phyloP scores from a whole-genome alignment of 768 basidiomycete genomes.

The Leucosporidium yakuticum region DNA sequence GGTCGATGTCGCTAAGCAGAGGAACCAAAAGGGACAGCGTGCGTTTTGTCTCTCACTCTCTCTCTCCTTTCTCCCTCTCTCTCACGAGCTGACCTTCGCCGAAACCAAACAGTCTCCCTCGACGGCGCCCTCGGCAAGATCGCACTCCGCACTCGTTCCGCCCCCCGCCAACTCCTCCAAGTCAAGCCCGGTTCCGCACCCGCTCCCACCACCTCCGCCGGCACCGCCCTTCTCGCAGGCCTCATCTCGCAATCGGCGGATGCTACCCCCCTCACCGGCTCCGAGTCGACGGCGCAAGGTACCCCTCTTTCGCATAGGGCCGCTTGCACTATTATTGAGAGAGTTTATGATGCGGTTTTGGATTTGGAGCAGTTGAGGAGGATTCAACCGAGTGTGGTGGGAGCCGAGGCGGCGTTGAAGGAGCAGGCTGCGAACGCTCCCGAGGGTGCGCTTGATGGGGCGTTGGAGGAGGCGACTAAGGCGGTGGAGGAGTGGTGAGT shows the following conservation, averaged over 20 bases:
- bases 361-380: conserved; percentile 77
- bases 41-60: conserved; percentile 10
- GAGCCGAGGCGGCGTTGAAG: conserved; percentile 22
- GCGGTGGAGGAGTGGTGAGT: conserved; percentile 13
- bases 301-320: conserved; percentile 65
- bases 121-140: conserved; percentile 92
- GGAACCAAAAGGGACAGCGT: conserved; percentile 59
- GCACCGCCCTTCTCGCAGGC: conserved; percentile 25
- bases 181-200: conserved; percentile 49
- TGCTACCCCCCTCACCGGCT: neutral
- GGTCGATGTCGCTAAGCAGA: conserved; percentile 78
- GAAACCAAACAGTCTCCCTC: conserved; percentile 61
- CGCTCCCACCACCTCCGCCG: conserved; percentile 15
- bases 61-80: neutral
- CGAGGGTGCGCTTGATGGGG: no score
- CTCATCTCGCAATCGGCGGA: conserved; percentile 9
- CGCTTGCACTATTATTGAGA: conserved; percentile 70
- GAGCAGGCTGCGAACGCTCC: conserved; percentile 8
- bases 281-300: neutral
- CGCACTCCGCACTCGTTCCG: conserved; percentile 86
- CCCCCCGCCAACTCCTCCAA: conserved; percentile 91
- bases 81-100: neutral
- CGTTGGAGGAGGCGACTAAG: conserved; percentile 54
- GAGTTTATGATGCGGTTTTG: conserved; percentile 74
- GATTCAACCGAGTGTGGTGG: conserved; percentile 57